A percentile compares a stretch with the other conserved stretches of the same genome.
These are phyloP conservation scores for Trypanosoma cruzi DNA, from an alignment of 208 protist species.

Conservation along the genomic window DNA sequence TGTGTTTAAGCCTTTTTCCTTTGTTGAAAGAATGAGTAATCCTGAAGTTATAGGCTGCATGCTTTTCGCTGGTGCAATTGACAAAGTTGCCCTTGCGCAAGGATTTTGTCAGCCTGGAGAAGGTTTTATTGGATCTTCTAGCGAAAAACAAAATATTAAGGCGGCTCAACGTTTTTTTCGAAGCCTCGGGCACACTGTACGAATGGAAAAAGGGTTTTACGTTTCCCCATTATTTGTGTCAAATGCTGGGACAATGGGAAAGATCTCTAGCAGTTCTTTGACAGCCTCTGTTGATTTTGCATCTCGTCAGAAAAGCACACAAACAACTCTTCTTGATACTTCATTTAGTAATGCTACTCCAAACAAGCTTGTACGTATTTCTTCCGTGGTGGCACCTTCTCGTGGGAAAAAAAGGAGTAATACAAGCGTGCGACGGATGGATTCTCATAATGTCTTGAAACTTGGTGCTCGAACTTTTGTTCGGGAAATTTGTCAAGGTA, in stretches of 20 bases:
- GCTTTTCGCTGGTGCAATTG: constrained; percentile 60
- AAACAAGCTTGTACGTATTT: constrained; percentile 83
- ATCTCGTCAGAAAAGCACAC: constrained; percentile 77
- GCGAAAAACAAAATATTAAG: constrained; percentile 34
- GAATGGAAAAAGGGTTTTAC: constrained; percentile 83
- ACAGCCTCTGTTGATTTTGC: constrained; percentile 77
- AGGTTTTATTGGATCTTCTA: not conserved
- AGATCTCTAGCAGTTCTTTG: constrained; percentile 71
- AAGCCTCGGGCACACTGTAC: constrained; percentile 74
- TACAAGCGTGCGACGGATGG: constrained; percentile 37
- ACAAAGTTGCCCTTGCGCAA: constrained; percentile 70
- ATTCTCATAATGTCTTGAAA: constrained; percentile 69
- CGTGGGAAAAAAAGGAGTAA: constrained; percentile 44
- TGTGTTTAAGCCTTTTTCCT: constrained; percentile 69
- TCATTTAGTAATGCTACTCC: constrained; percentile 89
- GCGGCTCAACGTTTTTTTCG: constrained; percentile 70
- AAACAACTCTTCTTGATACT: constrained; percentile 68
- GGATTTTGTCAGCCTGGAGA: constrained; percentile 73
- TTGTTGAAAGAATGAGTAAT: constrained; percentile 64
- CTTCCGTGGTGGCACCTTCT: constrained; percentile 46
- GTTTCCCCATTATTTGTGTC: constrained; percentile 80
- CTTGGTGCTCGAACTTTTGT: constrained; percentile 84
- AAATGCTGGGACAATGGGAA: constrained; percentile 75
- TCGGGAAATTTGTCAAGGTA: constrained; percentile 73
- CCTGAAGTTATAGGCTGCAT: constrained; percentile 74